Base-by-base conservation (phyloP, 306 rosid genomes). In the Amphicarpaea edgeworthii region DNA sequence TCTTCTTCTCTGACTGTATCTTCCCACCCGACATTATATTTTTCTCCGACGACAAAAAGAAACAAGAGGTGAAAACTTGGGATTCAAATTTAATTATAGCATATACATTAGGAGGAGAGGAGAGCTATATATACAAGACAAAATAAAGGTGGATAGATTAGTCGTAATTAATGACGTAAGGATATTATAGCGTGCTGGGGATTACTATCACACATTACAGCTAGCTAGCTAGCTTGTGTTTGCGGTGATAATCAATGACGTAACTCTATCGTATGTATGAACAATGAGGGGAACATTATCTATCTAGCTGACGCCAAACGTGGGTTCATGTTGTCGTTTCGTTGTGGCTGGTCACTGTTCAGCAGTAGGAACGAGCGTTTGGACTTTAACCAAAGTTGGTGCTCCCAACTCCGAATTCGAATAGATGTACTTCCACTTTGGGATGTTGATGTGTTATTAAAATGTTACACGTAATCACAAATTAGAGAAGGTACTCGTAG, bases 1-100 rank as follows among this genome's bases (percentile, higher is more conserved):
- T 61, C 68, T 63, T 81, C 68, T 63, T 81, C 68, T 63, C n/a
- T 59, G 17, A 5, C 51, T 45, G 47, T 21, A 73, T 47, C 65
- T 78, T 70, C 24, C 55, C 53, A 0, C 12, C 14, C 41, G 37
- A 30, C 37, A 34, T 7, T 11, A 8, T 17, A 26, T 6, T 7
- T 41, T 21, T 74, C 19, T 46, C 12, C 1, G 12, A 5, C 38
- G 4, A n/a, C n/a, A 28, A 45, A 23, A 40, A 40, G 15, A 51
- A 17, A 14, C 6, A 12, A 20, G 19, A 30, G 34, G 24, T 17
- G 34, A 6, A 30, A 30, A 30, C 34, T 4, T 30, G 37, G 61
- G 43, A 9, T 47, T 68, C 58, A 9, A 15, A 68, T 26, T 46
- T 68, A n/a, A n/a, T n/a, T n/a, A 47, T 47, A 46, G 45, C 45